These are phyloP conservation scores for Chimonanthus salicifolius DNA, from an alignment of 164 flowering plant species.

Conservation along the genomic window DNA sequence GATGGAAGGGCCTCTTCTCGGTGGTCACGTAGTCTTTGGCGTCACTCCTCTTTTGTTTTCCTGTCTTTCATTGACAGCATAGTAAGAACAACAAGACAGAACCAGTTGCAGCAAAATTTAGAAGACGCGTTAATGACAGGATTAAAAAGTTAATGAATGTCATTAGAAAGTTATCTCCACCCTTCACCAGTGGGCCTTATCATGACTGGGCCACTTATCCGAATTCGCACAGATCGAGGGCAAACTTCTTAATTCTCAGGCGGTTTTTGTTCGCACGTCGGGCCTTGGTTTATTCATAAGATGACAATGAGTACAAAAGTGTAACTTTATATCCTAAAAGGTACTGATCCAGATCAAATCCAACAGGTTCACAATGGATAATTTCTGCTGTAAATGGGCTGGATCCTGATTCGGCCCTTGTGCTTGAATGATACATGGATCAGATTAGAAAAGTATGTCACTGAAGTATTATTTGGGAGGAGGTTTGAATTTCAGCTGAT, in stretches of 20 bases:
- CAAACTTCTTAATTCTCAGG: not conserved
- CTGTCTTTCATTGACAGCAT: not conserved
- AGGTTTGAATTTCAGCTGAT: no score
- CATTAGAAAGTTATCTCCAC: not conserved
- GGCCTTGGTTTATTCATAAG: not conserved
- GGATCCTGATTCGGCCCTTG: no score
- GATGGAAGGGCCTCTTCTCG: not conserved
- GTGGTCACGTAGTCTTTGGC: not conserved
- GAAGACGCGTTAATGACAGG: not conserved
- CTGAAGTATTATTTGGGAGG: no score
- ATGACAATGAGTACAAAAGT: no score
- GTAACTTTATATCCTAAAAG: no score
- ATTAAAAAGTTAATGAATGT: not conserved
- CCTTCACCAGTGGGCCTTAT: not conserved
- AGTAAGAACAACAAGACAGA: not conserved
- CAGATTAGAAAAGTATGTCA: no score
- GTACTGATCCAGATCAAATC: no score
- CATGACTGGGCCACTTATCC: not conserved
- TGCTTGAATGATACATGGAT: no score
- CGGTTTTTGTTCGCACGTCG: not conserved
- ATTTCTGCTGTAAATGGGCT: no score
- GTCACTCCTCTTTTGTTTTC: not conserved
- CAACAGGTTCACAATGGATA: no score
- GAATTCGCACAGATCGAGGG: not conserved
- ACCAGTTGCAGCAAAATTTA: not conserved